phyloP scores from a whole-genome alignment of 441 rosid genomes.

The Gossypium gossypioides region DNA sequence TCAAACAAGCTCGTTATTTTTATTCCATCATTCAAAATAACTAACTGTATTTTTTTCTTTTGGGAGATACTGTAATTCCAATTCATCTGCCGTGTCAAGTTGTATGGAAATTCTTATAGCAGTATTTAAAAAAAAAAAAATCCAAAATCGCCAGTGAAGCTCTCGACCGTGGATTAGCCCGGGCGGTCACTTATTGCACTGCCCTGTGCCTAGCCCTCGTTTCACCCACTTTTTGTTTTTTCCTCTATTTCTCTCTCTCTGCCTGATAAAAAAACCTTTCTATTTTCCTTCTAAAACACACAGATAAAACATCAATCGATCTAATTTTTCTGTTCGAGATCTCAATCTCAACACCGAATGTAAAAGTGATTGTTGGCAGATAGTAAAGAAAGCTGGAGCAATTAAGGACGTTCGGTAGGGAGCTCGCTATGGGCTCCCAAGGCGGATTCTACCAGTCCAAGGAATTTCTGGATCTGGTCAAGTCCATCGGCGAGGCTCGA shows the following conservation, averaged over 20 bases:
- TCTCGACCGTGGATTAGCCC: too few relatives aligned
- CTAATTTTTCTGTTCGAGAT: not conserved
- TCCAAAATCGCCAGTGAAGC: too few relatives aligned
- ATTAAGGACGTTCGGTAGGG: constrained; percentile 87
- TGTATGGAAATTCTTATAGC: too few relatives aligned
- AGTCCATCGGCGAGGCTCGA: constrained; percentile 96
- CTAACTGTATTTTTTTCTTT: too few relatives aligned
- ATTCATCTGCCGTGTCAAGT: too few relatives aligned
- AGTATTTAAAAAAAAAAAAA: too few relatives aligned
- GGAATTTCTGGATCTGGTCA: constrained; percentile 90
- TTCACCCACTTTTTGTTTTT: not conserved
- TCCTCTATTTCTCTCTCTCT: not conserved
- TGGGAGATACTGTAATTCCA: too few relatives aligned
- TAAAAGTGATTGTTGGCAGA: not conserved
- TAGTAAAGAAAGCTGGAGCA: constrained; percentile 62
- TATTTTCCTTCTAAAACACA: not conserved
- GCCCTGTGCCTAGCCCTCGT: not conserved
- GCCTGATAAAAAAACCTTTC: not conserved
- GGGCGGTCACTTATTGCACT: not conserved
- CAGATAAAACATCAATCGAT: not conserved
- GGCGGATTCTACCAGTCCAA: constrained; percentile 92
- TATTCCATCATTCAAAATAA: too few relatives aligned
- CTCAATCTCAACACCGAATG: not conserved
- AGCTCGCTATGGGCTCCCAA: constrained; percentile 96
- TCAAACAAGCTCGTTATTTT: too few relatives aligned